These are phyloP conservation scores for Irpex lacteus DNA, from an alignment of 1,284 basidiomycete genomes.

Conservation along the genomic window DNA sequence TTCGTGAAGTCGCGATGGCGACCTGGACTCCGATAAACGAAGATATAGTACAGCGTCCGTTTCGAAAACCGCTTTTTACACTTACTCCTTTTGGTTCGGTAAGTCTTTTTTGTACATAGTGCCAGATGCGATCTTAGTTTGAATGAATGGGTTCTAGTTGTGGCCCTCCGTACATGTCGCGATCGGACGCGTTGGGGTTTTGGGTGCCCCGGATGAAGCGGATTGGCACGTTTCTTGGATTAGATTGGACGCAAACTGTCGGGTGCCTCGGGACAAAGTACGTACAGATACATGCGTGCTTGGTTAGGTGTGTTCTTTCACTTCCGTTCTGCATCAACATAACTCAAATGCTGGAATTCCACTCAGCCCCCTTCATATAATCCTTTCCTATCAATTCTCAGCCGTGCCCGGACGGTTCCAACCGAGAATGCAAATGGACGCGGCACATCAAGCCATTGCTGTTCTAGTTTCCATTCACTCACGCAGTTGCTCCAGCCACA, in stretches of 20 bases:
- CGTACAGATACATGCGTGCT: background rate
- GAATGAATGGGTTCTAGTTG: background rate
- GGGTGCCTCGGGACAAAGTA: background rate
- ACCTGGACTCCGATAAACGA: background rate
- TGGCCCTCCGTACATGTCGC: background rate
- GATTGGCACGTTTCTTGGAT: background rate
- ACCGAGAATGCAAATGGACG: background rate
- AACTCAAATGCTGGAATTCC: background rate
- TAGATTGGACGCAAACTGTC: background rate
- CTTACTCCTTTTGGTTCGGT: background rate
- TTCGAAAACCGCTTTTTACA: background rate
- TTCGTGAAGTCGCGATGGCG: background rate
- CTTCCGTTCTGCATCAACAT: background rate
- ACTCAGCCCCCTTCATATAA: background rate
- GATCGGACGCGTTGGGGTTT: background rate
- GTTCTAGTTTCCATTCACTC: background rate
- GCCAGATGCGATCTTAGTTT: background rate
- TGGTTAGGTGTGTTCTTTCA: background rate
- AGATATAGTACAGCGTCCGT: background rate
- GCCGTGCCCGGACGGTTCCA: background rate
- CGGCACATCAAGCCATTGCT: background rate
- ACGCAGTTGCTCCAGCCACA: background rate
- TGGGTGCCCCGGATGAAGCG: background rate
- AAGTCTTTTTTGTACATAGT: background rate
- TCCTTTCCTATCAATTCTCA: background rate